Base-by-base conservation (phyloP, 2,329 filamentous ascomycete species). In the Annulohypoxylon truncatum region DNA sequence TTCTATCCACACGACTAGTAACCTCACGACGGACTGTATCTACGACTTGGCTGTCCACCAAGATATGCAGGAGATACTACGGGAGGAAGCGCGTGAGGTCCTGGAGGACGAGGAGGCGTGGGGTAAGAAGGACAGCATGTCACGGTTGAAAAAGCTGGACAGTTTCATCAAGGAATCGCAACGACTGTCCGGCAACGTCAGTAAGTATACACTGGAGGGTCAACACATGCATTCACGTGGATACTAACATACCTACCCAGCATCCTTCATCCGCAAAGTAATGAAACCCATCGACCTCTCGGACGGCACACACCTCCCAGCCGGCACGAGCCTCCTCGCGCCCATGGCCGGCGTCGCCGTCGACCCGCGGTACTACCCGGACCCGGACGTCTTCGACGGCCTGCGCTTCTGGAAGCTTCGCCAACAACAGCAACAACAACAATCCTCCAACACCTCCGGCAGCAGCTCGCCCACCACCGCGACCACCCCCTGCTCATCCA, bases 31-130 rank as follows among this genome's bases (percentile, higher is more conserved):
- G 1, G 87, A 79, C 62, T 82, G 81, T 4, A 79, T 89, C 50
- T 87, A 84, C 71, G 83, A 85, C 60, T 73, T 90, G 2, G 82
- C 82, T 0, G 79, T 82, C 5, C 76, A 79, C 68, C 85, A 85
- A 0, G 82, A 87, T 28, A 79, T 84, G 68, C 75, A 85, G 31
- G 77, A 83, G 4, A 80, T 82, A 9, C 74, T 89, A 1, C 82
- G 87, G 1, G 79, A 85, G 18, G 87, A 89, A 68, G 82, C 84
- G 5, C 70, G 77, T 2, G 69, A 76, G 0, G 80, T 79, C 0
- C 70, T 84, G 0, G 72, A 72, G 1, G 75, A 76, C n/a, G 75
- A 77, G 20, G 74, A 75, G 24, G 77, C 77, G 1, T 75, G 76
- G 66, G 74, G 74, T 15, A 77, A 73, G 4, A 79, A 74, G 38